phyloP scores from a whole-genome alignment of 2,329 filamentous ascomycete genomes.

The Aureobasidium sp. region DNA sequence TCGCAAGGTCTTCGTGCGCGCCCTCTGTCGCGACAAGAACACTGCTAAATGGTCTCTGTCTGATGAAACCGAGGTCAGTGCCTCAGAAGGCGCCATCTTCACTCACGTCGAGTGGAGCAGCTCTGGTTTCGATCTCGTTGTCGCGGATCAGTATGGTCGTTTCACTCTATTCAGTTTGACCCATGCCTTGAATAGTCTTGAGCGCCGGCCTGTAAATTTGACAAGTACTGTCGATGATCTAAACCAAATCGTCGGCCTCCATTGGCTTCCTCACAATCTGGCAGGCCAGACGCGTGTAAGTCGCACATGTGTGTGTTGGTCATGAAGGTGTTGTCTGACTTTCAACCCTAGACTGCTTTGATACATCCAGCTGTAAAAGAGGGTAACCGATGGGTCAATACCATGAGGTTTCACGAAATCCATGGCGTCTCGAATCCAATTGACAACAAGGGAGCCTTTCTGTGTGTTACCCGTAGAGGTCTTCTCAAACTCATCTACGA shows the following conservation, averaged over 20 bases:
- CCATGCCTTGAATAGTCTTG: constrained; percentile 67
- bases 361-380: constrained; percentile 30
- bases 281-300: constrained; percentile 22
- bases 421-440: constrained; percentile 67
- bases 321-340: constrained; percentile 17
- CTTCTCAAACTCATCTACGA: constrained; percentile 68
- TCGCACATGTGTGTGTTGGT: neutral
- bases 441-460: constrained; percentile 60
- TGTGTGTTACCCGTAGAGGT: constrained; percentile 69
- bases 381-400: constrained; percentile 55
- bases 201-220: constrained; percentile 52
- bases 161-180: constrained; percentile 66
- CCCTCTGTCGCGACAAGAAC: constrained; percentile 59
- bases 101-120: constrained; percentile 79
- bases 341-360: constrained; percentile 25
- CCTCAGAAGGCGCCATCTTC: constrained; percentile 55
- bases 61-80: constrained; percentile 60
- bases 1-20: constrained; percentile 60
- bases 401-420: constrained; percentile 55
- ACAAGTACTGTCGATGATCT: constrained; percentile 66
- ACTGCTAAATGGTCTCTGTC: constrained; percentile 70
- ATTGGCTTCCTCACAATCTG: constrained; percentile 59
- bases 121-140: constrained; percentile 68
- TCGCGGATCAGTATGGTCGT: constrained; percentile 71
- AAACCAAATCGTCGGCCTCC: constrained; percentile 69